Evolutionary conservation across 169 alveolate species (phyloP).

Genomic region (Plasmodium malariae): DNA sequence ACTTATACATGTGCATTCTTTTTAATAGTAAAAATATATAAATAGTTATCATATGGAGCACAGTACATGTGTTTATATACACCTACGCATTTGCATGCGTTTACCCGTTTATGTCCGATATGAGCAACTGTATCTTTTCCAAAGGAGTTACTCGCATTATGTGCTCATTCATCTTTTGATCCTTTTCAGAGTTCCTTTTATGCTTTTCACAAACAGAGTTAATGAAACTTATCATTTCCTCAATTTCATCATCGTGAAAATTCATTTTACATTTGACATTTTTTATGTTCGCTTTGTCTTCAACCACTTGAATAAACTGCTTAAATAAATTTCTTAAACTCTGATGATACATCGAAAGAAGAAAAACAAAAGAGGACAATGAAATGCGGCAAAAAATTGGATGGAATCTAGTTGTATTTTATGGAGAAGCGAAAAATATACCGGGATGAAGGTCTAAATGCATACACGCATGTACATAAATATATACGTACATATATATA

Average conservation of each 20-base stretch:
- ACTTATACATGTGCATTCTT: slow-evolving; percentile 11
- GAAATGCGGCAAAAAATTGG: background rate
- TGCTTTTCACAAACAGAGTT: slow-evolving; percentile 39
- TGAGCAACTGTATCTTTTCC: slow-evolving; percentile 43
- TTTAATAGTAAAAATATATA: no score
- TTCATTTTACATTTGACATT: slow-evolving; percentile 26
- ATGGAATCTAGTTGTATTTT: background rate
- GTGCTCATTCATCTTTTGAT: background rate
- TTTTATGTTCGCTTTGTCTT: slow-evolving; percentile 31
- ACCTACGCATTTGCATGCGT: no score
- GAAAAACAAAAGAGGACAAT: background rate
- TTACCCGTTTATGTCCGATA: slow-evolving; percentile 63
- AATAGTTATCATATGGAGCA: no score
- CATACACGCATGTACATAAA: background rate
- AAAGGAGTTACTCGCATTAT: slow-evolving; percentile 16
- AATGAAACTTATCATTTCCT: slow-evolving; percentile 26
- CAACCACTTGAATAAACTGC: slow-evolving; percentile 23
- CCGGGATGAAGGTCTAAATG: no score
- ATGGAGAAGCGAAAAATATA: no score
- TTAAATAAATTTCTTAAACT: slow-evolving; percentile 29
- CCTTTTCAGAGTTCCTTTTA: background rate
- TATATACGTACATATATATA: background rate
- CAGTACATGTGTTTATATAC: no score
- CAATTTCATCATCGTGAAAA: slow-evolving; percentile 44
- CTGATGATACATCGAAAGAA: background rate